Evolutionary conservation across 2,329 filamentous ascomycete genomes (phyloP).

Genomic region (Clonostachys rhizophaga): DNA sequence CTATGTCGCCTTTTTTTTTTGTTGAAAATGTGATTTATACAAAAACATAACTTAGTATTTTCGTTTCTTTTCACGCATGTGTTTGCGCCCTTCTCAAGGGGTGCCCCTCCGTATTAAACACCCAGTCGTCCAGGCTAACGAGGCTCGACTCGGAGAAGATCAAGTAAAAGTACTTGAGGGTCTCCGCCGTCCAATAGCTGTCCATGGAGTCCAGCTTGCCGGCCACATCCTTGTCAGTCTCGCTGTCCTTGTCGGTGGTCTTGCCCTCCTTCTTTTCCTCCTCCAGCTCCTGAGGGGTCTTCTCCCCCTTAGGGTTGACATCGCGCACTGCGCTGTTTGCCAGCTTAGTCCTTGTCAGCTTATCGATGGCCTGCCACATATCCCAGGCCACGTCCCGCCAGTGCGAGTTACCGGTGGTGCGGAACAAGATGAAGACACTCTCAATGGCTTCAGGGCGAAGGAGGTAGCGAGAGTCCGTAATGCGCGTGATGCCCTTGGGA

Average conservation of each 20-base stretch:
- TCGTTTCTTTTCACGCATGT: too few species aligned
- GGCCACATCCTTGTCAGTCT: neutral
- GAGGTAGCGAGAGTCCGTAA: conserved; percentile 44
- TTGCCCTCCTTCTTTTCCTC: too few species aligned
- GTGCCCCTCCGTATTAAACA: conserved; percentile 53
- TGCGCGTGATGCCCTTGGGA: conserved; percentile 58
- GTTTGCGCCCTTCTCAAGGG: conserved; percentile 14
- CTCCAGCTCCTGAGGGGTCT: neutral
- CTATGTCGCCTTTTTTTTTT: too few species aligned
- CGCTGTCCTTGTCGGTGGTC: too few species aligned
- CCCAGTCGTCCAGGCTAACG: conserved; percentile 63
- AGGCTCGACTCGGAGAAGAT: conserved; percentile 63
- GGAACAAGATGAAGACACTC: conserved; percentile 48
- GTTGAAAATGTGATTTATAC: too few species aligned
- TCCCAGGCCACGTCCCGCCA: conserved; percentile 45
- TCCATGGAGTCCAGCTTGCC: conserved; percentile 18
- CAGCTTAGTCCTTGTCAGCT: conserved; percentile 37
- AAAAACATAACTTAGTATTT: too few species aligned
- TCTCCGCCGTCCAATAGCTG: conserved; percentile 71
- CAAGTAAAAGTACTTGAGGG: conserved; percentile 71
- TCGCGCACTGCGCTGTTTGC: conserved; percentile 45
- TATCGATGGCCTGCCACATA: conserved; percentile 45
- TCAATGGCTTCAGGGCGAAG: conserved; percentile 48
- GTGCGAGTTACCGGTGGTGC: conserved; percentile 39
- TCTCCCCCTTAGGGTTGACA: conserved; percentile 11